Conservation (phyloP, 345 rosid genomes). For the Tarenaya hassleriana region DNA sequence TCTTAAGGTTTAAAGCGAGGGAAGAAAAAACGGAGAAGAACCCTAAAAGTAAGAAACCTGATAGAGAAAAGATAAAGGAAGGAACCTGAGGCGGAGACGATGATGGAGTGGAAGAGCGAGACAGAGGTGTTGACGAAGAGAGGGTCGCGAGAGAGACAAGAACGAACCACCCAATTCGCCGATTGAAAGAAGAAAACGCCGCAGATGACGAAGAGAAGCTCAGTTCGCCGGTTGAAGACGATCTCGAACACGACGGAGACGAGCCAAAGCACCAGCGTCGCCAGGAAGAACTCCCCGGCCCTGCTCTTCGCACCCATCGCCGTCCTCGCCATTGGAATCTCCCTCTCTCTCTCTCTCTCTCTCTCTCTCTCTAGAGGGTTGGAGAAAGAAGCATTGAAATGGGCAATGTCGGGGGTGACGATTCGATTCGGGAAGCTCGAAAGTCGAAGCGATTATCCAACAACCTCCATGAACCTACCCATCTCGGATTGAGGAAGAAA, state of each 20-base stretch:
- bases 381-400: no score
- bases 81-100: constrained; percentile 75
- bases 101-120: constrained; percentile 78
- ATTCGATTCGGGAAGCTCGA: no score
- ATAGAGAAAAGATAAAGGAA: background rate
- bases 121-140: constrained; percentile 81
- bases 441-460: no score
- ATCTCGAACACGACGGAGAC: constrained; percentile 77
- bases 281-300: constrained; percentile 56
- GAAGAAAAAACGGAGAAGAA: background rate
- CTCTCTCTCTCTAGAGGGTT: no score
- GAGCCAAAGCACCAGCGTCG: constrained; percentile 79
- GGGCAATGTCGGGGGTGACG: no score
- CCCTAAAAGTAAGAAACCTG: background rate
- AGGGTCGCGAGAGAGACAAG: constrained; percentile 63
- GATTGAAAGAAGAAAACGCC: constrained; percentile 62
- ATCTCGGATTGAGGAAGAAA: no score
- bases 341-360: no score
- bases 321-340: constrained; percentile 19
- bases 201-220: constrained; percentile 44
- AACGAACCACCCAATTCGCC: constrained; percentile 58
- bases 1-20: no score
- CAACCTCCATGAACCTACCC: no score
- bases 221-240: constrained; percentile 44
- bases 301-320: constrained; percentile 29